These are phyloP conservation scores for Aspergillus amoenus DNA, from an alignment of 2,329 filamentous ascomycete genomes.

Conservation along the genomic window DNA sequence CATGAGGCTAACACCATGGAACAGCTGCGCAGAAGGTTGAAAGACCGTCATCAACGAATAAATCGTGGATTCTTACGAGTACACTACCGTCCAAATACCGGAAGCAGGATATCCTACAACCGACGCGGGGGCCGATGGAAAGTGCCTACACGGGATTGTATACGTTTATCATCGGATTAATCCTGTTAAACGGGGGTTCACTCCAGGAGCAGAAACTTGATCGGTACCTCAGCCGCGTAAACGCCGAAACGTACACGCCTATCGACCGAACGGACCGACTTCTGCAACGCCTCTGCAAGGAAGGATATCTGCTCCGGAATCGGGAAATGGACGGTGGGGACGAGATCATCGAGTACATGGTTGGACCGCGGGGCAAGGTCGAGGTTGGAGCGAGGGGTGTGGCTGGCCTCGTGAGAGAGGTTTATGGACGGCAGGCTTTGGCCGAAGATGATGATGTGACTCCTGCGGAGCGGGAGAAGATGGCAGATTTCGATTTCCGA, in stretches of 20 bases:
- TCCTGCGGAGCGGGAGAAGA: conserved; percentile 28
- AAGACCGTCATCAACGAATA: conserved; percentile 51
- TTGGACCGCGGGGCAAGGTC: conserved; percentile 80
- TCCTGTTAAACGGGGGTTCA: conserved; percentile 69
- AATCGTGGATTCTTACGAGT: conserved; percentile 75
- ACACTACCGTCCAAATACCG: conserved; percentile 69
- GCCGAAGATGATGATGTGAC: conserved; percentile 19
- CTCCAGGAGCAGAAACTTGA: conserved; percentile 77
- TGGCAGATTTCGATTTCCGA: conserved; percentile 61
- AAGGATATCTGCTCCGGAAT: conserved; percentile 78
- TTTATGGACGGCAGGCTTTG: conserved; percentile 47
- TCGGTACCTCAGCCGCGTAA: conserved; percentile 71
- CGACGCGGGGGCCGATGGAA: conserved; percentile 69
- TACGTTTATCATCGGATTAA: conserved; percentile 74
- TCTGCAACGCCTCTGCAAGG: conserved; percentile 71
- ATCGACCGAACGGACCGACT: conserved; percentile 73
- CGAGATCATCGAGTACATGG: conserved; percentile 74
- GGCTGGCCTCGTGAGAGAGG: conserved; percentile 62
- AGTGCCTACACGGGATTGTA: conserved; percentile 80
- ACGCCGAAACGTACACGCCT: conserved; percentile 72
- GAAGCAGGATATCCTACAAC: conserved; percentile 64
- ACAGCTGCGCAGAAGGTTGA: conserved; percentile 51
- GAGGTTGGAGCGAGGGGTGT: conserved; percentile 80
- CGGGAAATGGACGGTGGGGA: conserved; percentile 71
- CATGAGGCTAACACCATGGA: not conserved